These are phyloP conservation scores for Pontederia paniculata DNA, from an alignment of 176 grass and related monocot genomes.

Conservation along the genomic window DNA sequence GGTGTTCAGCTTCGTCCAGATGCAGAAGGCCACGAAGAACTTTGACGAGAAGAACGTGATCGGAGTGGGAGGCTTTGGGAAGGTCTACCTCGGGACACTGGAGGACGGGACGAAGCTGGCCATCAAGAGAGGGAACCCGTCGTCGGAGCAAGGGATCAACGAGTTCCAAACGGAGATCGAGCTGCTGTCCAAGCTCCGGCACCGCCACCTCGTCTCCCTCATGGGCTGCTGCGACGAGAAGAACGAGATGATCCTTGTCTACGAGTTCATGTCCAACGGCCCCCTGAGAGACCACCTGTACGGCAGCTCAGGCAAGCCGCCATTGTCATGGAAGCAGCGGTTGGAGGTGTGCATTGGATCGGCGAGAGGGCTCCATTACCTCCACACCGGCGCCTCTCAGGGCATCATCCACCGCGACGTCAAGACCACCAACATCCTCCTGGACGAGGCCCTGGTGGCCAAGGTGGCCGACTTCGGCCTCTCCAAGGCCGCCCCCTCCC, in stretches of 20 bases:
- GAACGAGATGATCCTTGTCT: constrained; percentile 91
- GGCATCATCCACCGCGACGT: constrained; percentile 99
- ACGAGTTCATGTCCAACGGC: constrained; percentile 92
- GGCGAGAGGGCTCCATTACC: constrained; percentile 82
- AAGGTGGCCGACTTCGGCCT: constrained; percentile 90
- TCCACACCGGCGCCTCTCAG: constrained; percentile 90
- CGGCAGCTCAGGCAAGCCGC: constrained; percentile 36
- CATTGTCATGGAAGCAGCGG: constrained; percentile 76
- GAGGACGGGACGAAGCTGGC: constrained; percentile 77
- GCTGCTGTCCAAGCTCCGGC: constrained; percentile 80
- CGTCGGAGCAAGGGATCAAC: constrained; percentile 88
- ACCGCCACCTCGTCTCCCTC: constrained; percentile 85
- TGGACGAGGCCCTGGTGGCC: constrained; percentile 75
- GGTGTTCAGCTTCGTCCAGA: constrained; percentile 71
- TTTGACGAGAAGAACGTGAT: constrained; percentile 81
- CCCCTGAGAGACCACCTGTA: constrained; percentile 74
- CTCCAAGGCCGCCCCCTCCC: constrained; percentile 74
- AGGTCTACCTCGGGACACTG: constrained; percentile 71
- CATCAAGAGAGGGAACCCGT: constrained; percentile 83
- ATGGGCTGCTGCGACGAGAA: constrained; percentile 97
- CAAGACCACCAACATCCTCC: constrained; percentile 93
- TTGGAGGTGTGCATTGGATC: constrained; percentile 85
- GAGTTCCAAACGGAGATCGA: constrained; percentile 94
- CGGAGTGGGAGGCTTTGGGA: constrained; percentile 84
- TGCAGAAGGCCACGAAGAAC: constrained; percentile 85